Evolutionary conservation across 495 filamentous ascomycete species (phyloP).

Genomic region (Trichoderma virens): DNA sequence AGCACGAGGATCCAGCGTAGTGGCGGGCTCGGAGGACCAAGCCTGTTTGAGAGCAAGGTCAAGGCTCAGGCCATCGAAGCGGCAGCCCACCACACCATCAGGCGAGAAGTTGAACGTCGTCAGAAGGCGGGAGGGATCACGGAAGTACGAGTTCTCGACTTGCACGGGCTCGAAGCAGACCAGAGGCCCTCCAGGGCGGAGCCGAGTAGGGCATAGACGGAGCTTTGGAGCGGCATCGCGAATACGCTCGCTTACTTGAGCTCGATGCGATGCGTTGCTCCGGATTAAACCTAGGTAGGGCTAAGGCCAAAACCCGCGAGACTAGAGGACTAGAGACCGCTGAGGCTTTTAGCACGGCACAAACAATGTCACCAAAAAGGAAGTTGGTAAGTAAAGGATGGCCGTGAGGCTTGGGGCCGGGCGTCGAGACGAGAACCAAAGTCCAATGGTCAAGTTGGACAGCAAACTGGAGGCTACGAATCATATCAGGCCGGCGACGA

Average conservation of each 20-base stretch:
- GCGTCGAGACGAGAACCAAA: neutral
- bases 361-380: slow-evolving; percentile 1
- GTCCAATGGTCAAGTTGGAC: neutral
- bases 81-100: slow-evolving; percentile 6
- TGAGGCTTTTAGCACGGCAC: slow-evolving; percentile 6
- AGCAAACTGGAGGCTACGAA: neutral
- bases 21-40: slow-evolving; percentile 3
- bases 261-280: neutral
- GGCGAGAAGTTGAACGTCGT: slow-evolving; percentile 8
- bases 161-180: neutral
- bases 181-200: neutral
- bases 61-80: neutral
- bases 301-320: neutral
- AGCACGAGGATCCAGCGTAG: neutral
- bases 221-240: neutral
- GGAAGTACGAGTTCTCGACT: neutral
- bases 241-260: slow-evolving; percentile 2
- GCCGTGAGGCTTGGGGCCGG: neutral
- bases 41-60: slow-evolving; percentile 7
- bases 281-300: neutral
- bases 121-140: neutral
- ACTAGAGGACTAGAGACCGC: neutral
- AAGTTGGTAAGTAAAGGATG: neutral
- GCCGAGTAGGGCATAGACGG: neutral
- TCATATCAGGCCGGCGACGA: neutral